Evolutionary conservation across 208 protist genomes (phyloP).

Genomic region (Trypanosoma congolense): DNA sequence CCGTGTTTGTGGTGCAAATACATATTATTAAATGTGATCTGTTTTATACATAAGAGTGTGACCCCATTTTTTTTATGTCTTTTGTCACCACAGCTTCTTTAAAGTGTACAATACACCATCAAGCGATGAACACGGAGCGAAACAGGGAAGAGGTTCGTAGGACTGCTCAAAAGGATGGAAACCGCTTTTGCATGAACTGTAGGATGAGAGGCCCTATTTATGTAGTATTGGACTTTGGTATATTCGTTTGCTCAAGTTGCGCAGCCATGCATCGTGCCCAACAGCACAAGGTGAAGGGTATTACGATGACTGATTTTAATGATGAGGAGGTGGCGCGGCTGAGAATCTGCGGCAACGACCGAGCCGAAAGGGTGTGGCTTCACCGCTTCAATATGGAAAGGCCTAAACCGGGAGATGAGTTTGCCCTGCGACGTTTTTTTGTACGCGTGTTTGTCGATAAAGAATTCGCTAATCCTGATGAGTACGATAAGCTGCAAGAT

Average conservation of each 20-base stretch:
- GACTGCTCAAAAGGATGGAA: slow-evolving; percentile 49
- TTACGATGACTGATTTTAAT: slow-evolving; percentile 79
- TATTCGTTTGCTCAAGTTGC: slow-evolving; percentile 82
- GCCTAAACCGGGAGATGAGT: slow-evolving; percentile 39
- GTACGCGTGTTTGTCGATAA: slow-evolving; percentile 38
- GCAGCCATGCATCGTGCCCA: slow-evolving; percentile 71
- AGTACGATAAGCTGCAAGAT: slow-evolving; percentile 30
- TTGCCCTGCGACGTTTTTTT: slow-evolving; percentile 33
- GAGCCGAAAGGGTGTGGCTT: slow-evolving; percentile 55
- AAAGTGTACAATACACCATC: slow-evolving; percentile 48
- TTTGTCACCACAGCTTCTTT: neutral
- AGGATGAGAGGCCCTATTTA: slow-evolving; percentile 68
- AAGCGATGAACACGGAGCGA: slow-evolving; percentile 45
- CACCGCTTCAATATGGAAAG: slow-evolving; percentile 29
- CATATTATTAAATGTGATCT: too few species aligned
- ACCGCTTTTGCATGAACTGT: slow-evolving; percentile 74
- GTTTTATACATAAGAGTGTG: too few species aligned
- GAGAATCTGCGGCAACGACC: slow-evolving; percentile 56
- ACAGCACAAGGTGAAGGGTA: slow-evolving; percentile 87
- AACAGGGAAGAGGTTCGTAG: slow-evolving; percentile 64
- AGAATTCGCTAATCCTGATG: slow-evolving; percentile 31
- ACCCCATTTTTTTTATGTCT: too few species aligned
- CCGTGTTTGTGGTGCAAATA: too few species aligned
- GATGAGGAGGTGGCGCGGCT: slow-evolving; percentile 64
- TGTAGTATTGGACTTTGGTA: slow-evolving; percentile 59